Evolutionary conservation across 805 yeast species (phyloP).

Genomic region (Hanseniaspora lindneri): DNA sequence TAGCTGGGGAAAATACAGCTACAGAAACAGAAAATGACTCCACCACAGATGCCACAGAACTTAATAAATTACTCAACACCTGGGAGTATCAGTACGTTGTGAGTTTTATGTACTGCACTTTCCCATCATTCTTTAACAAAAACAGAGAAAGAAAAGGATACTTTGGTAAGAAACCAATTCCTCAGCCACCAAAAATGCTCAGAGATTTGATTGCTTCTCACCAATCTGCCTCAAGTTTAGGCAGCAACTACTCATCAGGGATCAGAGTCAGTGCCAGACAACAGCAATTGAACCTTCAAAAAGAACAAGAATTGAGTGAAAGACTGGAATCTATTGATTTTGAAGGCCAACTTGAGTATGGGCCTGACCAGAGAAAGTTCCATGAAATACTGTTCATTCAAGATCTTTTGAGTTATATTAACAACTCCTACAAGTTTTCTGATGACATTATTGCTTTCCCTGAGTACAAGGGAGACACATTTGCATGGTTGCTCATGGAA

Average conservation of each 20-base stretch:
- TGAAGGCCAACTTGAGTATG: conserved; percentile 9
- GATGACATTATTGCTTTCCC: conserved; percentile 14
- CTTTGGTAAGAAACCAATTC: conserved; percentile 6
- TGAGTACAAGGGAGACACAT: conserved; percentile 9
- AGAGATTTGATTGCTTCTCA: conserved; percentile 4
- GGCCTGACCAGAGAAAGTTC: conserved; percentile 11
- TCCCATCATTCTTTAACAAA: conserved; percentile 24
- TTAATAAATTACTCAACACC: conserved; percentile 16
- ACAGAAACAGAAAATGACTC: neutral
- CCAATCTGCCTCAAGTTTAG: neutral
- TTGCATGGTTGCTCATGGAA: conserved; percentile 14
- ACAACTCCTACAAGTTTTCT: neutral
- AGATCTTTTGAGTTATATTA: conserved; percentile 3
- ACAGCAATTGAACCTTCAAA: conserved; percentile 3
- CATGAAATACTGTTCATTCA: conserved; percentile 14
- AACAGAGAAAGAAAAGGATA: conserved; percentile 4
- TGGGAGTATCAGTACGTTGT: conserved; percentile 29
- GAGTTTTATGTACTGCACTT: conserved; percentile 28
- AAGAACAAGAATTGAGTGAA: conserved; percentile 1
- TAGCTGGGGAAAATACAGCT: neutral
- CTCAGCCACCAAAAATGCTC: conserved; percentile 7
- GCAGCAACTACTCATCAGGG: neutral
- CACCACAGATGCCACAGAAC: neutral
- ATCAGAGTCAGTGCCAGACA: conserved; percentile 8
- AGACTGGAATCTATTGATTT: conserved; percentile 5